Conservation (phyloP, 129 eudicot species). For the Flaveria robusta region DNA sequence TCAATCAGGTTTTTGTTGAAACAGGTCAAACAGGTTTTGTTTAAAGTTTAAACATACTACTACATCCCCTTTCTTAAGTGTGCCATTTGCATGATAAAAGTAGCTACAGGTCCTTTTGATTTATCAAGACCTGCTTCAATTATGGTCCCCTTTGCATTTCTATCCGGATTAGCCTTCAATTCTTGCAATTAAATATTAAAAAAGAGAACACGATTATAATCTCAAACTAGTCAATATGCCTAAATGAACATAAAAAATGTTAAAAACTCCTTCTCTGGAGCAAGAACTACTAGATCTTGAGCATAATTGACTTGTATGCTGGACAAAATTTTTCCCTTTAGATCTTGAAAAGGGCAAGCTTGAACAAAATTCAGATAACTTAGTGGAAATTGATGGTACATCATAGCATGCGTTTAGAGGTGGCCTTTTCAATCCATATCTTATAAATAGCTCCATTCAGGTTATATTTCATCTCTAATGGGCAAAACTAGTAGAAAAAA, state of each 20-base stretch:
- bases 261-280: neutral
- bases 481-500: neutral
- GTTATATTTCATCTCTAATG: neutral
- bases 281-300: neutral
- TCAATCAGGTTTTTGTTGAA: neutral
- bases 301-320: constrained; percentile 12
- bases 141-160: constrained; percentile 90
- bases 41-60: constrained; percentile 45
- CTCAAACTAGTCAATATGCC: neutral
- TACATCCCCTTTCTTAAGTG: constrained; percentile 79
- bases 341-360: neutral
- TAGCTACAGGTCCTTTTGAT: constrained; percentile 90
- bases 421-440: neutral
- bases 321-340: neutral
- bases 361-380: constrained; percentile 1
- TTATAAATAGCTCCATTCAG: neutral
- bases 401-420: neutral
- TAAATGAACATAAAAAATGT: neutral
- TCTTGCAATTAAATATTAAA: constrained; percentile 64
- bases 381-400: neutral
- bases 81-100: constrained; percentile 94
- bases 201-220: constrained; percentile 6
- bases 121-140: constrained; percentile 98
- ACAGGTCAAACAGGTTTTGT: neutral
- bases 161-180: constrained; percentile 88